Percentiles rank a stretch among this genome's conserved stretches.
Evolutionary conservation across 441 rosid genomes (phyloP).

Genomic region (Bocquillonia castaneifolia): DNA sequence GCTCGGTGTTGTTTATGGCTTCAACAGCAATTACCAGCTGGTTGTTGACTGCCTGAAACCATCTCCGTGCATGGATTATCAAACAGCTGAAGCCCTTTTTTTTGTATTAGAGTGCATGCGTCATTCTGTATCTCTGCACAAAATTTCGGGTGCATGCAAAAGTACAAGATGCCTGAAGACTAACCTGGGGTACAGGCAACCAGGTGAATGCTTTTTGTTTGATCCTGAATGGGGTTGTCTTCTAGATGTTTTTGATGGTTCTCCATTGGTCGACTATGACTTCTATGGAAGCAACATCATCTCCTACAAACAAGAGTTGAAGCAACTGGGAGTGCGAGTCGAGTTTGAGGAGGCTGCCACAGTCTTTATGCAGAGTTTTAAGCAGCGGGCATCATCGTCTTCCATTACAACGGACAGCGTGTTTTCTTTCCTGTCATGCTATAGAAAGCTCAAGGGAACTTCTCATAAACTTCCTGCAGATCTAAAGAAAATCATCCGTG

Average conservation of each 20-base stretch:
- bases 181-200: slow-evolving; percentile 37
- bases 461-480: slow-evolving; percentile 27
- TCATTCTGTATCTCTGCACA: background rate
- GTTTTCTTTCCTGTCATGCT: slow-evolving; percentile 42
- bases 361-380: slow-evolving; percentile 35
- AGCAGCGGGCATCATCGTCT: slow-evolving; percentile 31
- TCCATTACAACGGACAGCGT: slow-evolving; percentile 35
- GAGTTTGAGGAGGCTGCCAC: slow-evolving; percentile 45
- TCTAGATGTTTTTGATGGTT: slow-evolving; percentile 38
- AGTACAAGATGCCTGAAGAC: slow-evolving; percentile 46
- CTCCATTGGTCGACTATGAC: slow-evolving; percentile 39
- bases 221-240: slow-evolving; percentile 56
- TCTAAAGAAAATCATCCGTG: slow-evolving; percentile 29
- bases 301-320: slow-evolving; percentile 36
- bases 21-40: slow-evolving; percentile 27
- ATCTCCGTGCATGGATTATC: slow-evolving; percentile 12
- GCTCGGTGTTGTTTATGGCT: slow-evolving; percentile 50
- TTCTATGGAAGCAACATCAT: slow-evolving; percentile 39
- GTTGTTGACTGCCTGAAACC: slow-evolving; percentile 38
- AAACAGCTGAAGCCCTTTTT: slow-evolving; percentile 38
- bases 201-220: slow-evolving; percentile 48
- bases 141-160: slow-evolving; percentile 26
- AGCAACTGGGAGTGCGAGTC: slow-evolving; percentile 40
- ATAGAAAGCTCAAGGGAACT: slow-evolving; percentile 32
- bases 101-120: slow-evolving; percentile 41